Base-by-base conservation (phyloP, 495 filamentous ascomycete species). In the Podospora pseudocomata region DNA sequence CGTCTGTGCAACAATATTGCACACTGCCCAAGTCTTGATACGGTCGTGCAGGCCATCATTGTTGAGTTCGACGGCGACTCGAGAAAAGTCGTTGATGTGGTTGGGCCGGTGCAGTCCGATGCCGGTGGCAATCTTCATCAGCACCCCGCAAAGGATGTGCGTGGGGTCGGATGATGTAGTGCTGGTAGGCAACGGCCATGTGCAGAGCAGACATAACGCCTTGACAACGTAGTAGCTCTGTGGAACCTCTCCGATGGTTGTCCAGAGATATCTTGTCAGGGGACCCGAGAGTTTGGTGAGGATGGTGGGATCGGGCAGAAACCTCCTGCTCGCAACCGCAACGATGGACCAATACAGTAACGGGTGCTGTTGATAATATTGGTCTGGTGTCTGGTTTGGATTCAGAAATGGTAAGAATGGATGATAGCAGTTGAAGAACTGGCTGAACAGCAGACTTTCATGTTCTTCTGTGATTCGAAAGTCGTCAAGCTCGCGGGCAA, bases 61-160 rank as follows among this genome's bases (percentile, higher is more conserved):
- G 70, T 91, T 91, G 44, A 96, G 85, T 70, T 94, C 90, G 19
- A 96, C 87, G 4, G 88, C 87, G 55, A 92, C 90, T 26, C 92
- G 87, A 28, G 90, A 91, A 78, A 97, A 97, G 78, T 97, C 93
- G 75, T 96, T 92, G 20, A 90, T 89, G 78, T 97, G 91, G 55
- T 90, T 93, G 7, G 93, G 93, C 26, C 93, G 88, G 73, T 97
- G 93, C 61, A 97, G 86, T 61, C 93, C 93, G 66, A 94, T 90
- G 69, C 94, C 92, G 78, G 94, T 94, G 16, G 93, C 91, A 64
- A 94, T 88, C 76, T 96, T 93, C 85, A 96, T 91, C 93, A 97
- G 94, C 72, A 95, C 85, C 30, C 93, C 93, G 72, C 90, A 89
- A 13, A 96, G 82, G 80, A 96, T 96, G 73, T 96, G 94, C 0